Evolutionary conservation across 192 early-diverging fungal genomes (phyloP).

Genomic region (Rhizoclosmatium sp.): DNA sequence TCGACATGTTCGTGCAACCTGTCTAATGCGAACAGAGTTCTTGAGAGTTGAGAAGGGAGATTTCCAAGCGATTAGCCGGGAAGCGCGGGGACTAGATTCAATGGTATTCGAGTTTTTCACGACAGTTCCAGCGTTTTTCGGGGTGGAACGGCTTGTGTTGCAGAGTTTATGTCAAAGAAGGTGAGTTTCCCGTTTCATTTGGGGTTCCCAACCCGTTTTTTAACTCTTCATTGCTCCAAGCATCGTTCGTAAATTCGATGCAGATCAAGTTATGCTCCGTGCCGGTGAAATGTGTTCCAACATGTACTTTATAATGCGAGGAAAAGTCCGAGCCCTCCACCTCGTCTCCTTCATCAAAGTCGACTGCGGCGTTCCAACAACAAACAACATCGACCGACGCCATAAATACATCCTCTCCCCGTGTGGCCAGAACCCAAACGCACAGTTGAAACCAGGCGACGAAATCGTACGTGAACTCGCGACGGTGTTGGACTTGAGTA

Average conservation of each 20-base stretch:
- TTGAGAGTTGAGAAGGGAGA: conserved; percentile 36
- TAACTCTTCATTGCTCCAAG: neutral
- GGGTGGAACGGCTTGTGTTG: conserved; percentile 24
- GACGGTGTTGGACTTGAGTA: conserved; percentile 25
- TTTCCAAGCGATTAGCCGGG: conserved; percentile 29
- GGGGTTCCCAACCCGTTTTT: neutral
- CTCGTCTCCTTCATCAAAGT: conserved; percentile 28
- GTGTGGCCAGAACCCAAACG: neutral
- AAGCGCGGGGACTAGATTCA: conserved; percentile 30
- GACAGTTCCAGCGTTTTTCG: conserved; percentile 36
- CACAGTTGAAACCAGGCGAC: conserved; percentile 3
- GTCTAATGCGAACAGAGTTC: conserved; percentile 35
- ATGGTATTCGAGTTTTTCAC: conserved; percentile 37
- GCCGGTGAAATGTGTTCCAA: conserved; percentile 40
- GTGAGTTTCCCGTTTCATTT: neutral
- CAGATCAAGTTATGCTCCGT: conserved; percentile 30
- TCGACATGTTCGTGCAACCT: conserved; percentile 28
- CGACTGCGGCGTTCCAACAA: conserved; percentile 7
- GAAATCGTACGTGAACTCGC: conserved; percentile 41
- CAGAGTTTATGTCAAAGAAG: conserved; percentile 27
- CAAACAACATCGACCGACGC: neutral
- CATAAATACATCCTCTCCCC: conserved; percentile 35
- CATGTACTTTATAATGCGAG: conserved; percentile 36
- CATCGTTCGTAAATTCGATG: conserved; percentile 33
- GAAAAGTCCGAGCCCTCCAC: conserved; percentile 35